Base-by-base conservation (phyloP, 139 green algal genomes). In the Desmodesmus armatus region DNA sequence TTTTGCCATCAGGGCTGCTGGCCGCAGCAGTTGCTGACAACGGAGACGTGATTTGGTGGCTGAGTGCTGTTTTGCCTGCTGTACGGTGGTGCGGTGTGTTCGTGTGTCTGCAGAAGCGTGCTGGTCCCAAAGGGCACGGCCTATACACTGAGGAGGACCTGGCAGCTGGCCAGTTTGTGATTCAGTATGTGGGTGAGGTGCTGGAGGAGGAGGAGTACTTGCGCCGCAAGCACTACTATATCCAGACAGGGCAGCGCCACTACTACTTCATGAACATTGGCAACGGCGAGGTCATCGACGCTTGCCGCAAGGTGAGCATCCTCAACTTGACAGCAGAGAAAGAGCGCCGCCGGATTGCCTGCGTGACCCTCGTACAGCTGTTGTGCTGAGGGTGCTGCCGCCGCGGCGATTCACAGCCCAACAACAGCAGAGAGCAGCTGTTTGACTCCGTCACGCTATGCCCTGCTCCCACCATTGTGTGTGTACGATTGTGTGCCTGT, bases 211-310 rank as follows among this genome's bases (percentile, higher is more conserved):
- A 97, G 80, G 94, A 97, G 92, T 99, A 99, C 90, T 70, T 89
- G 67, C 87, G 92, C 66, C 89, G 97, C 31, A 98, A 98, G 90
- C 88, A 94, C 39, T 95, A 93, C 84, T 99, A 99, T 83, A 89
- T 90, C 7, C 85, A 85, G 60, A 83, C 87, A 35, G 93, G 93
- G 0, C 93, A 98, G 92, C 92, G 96, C 6, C 97, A 99, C 91
- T 98, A 97, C 88, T 99, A 99, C 89, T 99, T 99, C 94, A 99
- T 99, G 97, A 98, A 98, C 75, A 87, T 99, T 15, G 96, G 95
- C 35, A 98, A 98, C 83, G 94, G 95, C 17, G 97, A 99, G 88
- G 95, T 99, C 71, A 99, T 99, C 82, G 97, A 99, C 86, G 97
- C 97, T 3, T 95, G 87, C 67, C 79, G 95, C 15, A 96, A 93